Base-by-base conservation (phyloP, 1,284 basidiomycete genomes). In the Retiboletus flavoniger region DNA sequence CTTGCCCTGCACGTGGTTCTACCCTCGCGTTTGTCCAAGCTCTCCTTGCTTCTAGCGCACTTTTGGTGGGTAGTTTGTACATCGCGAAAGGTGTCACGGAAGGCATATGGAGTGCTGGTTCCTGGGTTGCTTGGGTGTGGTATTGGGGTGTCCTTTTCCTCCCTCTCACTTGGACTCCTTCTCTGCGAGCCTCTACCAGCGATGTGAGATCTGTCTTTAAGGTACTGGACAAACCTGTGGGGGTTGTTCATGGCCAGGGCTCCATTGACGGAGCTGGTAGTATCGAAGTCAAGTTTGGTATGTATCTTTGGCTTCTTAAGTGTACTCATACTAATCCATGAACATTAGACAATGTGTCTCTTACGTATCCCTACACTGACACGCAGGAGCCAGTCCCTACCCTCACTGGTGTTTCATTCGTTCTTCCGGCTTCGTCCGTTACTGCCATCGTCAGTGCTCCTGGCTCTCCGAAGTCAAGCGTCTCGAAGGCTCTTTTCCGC, bases 201-300 rank as follows among this genome's bases (percentile, higher is more conserved):
- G 61, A 65, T 34, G 57, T 51, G n/a, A 56, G 45, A 32, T 53
- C 57, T n/a, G 54, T 93, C 28, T 75, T 94, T 51, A 80, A 85
- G 55, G 74, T 92, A 13, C 76, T 94, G 11, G 83, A 83, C 57
- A 89, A 93, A 65, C 83, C 89, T 2, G 87, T 82, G 2, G 93
- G 94, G 51, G 82, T 97, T 58, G 83, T 88, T 62, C 92, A 96
- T 70, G 88, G 87, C 2, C 80, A 83, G 63, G 91, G 91, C 7
- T 78, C 83, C 26, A 84, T 91, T 52, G 78, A 96, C 29, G 73
- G 85, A 44, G 80, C 93, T n/a, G 74, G 81, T 28, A 75, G 85
- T 54, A 83, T 93, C 10, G 86, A 87, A 65, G 89, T 97, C 66
- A 91, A 91, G 66, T 96, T 97, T 68, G 85, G 89, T 90, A 56